Evolutionary conservation across 345 rosid genomes (phyloP).

Genomic region (Acer yangbiense): DNA sequence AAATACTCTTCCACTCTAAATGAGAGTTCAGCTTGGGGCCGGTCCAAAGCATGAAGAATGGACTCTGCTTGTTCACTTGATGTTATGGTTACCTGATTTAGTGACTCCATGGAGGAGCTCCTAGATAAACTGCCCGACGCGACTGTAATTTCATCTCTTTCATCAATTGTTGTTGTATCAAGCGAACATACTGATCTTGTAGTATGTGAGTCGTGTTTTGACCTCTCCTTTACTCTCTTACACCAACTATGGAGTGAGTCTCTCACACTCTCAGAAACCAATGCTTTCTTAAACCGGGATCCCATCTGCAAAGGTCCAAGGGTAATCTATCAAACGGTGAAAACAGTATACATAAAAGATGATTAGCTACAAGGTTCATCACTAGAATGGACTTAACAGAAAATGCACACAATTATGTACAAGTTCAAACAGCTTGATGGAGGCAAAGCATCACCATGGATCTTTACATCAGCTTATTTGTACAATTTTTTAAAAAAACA

Average conservation of each 20-base stretch:
- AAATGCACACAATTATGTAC: not conserved
- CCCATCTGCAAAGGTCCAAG: conserved; percentile 58
- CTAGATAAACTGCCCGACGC: conserved; percentile 73
- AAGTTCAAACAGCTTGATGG: not conserved
- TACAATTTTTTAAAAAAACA: conserved; percentile 7
- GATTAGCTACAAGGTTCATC: too few relatives aligned
- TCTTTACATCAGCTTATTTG: too few relatives aligned
- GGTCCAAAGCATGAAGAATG: conserved; percentile 40
- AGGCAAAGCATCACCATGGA: not conserved
- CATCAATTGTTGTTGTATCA: conserved; percentile 61
- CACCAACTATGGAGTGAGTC: conserved; percentile 97
- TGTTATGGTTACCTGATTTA: conserved; percentile 62
- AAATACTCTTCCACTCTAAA: conserved; percentile 61
- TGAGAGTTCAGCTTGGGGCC: conserved; percentile 39
- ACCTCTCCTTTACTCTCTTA: conserved; percentile 73
- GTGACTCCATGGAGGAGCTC: conserved; percentile 65
- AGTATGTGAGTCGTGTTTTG: conserved; percentile 59
- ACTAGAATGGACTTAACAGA: not conserved
- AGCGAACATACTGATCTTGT: conserved; percentile 84
- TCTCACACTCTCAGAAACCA: conserved; percentile 84
- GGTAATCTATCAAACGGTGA: too few relatives aligned
- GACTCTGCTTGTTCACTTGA: conserved; percentile 54
- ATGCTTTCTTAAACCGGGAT: conserved; percentile 73
- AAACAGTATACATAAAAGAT: too few relatives aligned
- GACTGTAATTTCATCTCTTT: conserved; percentile 75